Conservation (phyloP, 2,329 filamentous ascomycete genomes). For the Ciborinia camelliae region DNA sequence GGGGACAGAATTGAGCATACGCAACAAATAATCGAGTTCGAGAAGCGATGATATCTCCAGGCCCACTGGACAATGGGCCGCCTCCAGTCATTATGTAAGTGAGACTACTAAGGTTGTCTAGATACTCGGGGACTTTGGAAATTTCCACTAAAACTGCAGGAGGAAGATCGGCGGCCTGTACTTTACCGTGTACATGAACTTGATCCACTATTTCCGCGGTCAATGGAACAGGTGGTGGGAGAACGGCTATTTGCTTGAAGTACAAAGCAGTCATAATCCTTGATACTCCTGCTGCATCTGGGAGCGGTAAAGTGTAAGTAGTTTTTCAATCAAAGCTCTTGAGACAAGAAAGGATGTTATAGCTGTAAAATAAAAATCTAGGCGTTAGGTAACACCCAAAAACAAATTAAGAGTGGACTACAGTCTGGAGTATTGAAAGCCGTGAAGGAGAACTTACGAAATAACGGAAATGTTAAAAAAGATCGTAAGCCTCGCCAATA, state of each 20-base stretch:
- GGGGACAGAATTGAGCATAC: too few species aligned
- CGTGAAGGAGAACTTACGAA: background rate
- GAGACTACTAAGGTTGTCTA: background rate
- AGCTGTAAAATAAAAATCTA: background rate
- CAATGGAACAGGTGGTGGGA: conserved; percentile 4
- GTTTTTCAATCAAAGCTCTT: background rate
- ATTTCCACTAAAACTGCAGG: conserved; percentile 13
- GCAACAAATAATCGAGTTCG: background rate
- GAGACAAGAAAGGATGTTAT: background rate
- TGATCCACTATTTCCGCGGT: background rate
- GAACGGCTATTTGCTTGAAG: background rate
- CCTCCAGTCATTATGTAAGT: background rate
- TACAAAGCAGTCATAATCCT: background rate
- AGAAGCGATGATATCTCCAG: conserved; percentile 7
- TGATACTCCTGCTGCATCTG: conserved; percentile 10
- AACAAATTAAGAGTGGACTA: too few species aligned
- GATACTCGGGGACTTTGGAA: background rate
- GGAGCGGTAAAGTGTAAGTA: background rate
- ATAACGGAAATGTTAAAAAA: conserved; percentile 18
- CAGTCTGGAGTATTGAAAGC: too few species aligned
- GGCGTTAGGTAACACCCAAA: too few species aligned
- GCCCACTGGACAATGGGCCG: background rate
- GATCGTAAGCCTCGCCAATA: background rate
- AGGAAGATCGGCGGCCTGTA: background rate
- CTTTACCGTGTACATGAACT: conserved; percentile 8